Percentiles rank a stretch among this genome's conserved stretches.
Evolutionary conservation across 2,329 filamentous ascomycete species (phyloP).

Genomic region (Chaetomiaceae sp.): DNA sequence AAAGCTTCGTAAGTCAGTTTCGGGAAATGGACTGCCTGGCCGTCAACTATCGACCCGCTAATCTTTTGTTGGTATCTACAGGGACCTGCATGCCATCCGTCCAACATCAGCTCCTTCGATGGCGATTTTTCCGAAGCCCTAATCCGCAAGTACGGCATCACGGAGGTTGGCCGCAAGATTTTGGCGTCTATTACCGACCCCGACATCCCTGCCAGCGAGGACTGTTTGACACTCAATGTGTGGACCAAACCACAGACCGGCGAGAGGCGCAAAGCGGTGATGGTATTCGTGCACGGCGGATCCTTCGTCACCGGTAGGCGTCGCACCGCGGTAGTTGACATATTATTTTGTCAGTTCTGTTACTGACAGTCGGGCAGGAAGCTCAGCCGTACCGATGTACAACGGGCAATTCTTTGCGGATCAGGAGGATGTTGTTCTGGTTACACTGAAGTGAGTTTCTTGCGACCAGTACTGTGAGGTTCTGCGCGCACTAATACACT

Average conservation of each 20-base stretch:
- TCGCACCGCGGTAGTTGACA: constrained; percentile 4
- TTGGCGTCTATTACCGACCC: neutral
- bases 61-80: neutral
- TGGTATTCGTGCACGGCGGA: constrained; percentile 36
- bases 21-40: too few relatives aligned
- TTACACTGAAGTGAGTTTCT: constrained; percentile 35
- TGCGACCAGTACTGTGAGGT: accelerated
- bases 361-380: neutral
- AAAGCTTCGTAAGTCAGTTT: constrained; percentile 8
- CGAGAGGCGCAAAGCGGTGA: constrained; percentile 28
- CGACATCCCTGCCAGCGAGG: constrained; percentile 26
- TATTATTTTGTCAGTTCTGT: neutral
- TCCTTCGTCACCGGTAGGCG: constrained; percentile 25
- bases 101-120: constrained; percentile 12
- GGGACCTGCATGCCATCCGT: constrained; percentile 2
- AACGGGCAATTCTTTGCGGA: constrained; percentile 38
- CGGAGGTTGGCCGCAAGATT: constrained; percentile 12
- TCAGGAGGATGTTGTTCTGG: constrained; percentile 38
- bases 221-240: constrained; percentile 36
- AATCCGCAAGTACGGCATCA: constrained; percentile 26
- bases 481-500: neutral
- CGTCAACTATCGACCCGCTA: neutral
- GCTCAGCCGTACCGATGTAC: constrained; percentile 33
- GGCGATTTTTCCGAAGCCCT: constrained; percentile 22
- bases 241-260: constrained; percentile 31